A percentile compares a stretch with the other conserved stretches of the same genome.
phyloP scores from a whole-genome alignment of 2,329 filamentous ascomycete genomes.

The Trichothecium roseum region DNA sequence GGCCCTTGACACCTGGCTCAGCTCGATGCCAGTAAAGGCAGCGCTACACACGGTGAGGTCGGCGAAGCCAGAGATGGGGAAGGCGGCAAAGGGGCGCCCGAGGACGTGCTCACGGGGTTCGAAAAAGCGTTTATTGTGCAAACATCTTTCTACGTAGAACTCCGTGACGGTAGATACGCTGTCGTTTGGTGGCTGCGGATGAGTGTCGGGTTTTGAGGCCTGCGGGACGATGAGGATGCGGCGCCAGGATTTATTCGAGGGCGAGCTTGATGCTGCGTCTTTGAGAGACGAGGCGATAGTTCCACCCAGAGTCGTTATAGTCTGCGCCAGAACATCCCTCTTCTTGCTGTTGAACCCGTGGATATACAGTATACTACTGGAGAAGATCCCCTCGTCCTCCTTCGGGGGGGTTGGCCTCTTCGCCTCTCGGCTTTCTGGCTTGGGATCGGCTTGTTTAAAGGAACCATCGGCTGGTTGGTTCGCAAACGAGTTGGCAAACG shows the following conservation, averaged over 20 bases:
- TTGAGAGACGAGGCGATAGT: constrained; percentile 29
- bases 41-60: constrained; percentile 68
- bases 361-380: constrained; percentile 47
- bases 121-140: constrained; percentile 64
- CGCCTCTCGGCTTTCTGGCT: not conserved
- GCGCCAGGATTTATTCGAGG: constrained; percentile 17
- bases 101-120: constrained; percentile 60
- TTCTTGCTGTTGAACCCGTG: constrained; percentile 47
- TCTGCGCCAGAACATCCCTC: constrained; percentile 34
- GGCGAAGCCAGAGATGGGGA: constrained; percentile 60
- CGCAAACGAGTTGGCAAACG: constrained; percentile 22
- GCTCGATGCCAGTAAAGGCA: constrained; percentile 73
- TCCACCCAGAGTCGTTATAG: constrained; percentile 38
- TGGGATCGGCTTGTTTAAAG: constrained; percentile 2
- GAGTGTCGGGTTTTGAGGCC: constrained; percentile 31
- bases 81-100: constrained; percentile 63
- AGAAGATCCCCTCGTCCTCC: constrained; percentile 34
- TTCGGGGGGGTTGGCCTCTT: not conserved
- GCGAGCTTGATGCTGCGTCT: constrained; percentile 22
- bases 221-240: constrained; percentile 48
- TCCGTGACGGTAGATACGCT: constrained; percentile 58
- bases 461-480: constrained; percentile 9
- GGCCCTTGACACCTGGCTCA: constrained; percentile 73
- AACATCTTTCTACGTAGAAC: constrained; percentile 85
- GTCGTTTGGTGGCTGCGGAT: constrained; percentile 24